Conservation (phyloP, 257 asterid species). For the Solanum sejunctum region DNA sequence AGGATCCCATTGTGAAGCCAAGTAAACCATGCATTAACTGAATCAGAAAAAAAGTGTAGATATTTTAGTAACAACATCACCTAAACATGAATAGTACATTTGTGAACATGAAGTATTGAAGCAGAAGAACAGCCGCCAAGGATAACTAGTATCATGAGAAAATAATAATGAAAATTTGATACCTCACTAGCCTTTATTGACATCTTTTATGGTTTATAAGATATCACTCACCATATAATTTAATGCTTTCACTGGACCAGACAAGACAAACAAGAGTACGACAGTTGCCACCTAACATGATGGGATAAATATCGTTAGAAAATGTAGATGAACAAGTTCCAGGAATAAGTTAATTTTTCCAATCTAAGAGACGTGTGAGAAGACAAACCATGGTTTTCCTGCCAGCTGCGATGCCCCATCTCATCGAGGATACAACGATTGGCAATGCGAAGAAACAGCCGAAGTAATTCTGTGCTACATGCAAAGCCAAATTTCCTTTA, state of each 20-base stretch:
- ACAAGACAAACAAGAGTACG: slow-evolving; percentile 66
- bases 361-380: neutral
- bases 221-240: slow-evolving; percentile 63
- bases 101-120: neutral
- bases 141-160: neutral
- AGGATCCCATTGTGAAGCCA: slow-evolving; percentile 78
- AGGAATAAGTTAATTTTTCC: neutral
- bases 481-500: neutral
- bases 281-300: slow-evolving; percentile 67
- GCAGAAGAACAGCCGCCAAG: neutral
- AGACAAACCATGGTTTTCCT: slow-evolving; percentile 80
- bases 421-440: slow-evolving; percentile 76
- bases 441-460: slow-evolving; percentile 91
- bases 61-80: neutral
- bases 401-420: slow-evolving; percentile 92
- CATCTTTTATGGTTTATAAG: neutral
- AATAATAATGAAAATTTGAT: neutral
- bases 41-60: neutral
- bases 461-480: slow-evolving; percentile 57
- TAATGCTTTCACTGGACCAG: slow-evolving; percentile 92
- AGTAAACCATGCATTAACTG: slow-evolving; percentile 90
- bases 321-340: neutral
- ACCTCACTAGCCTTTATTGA: neutral
- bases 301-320: neutral
- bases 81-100: neutral